These are phyloP conservation scores for Sungouiella blattae DNA, from an alignment of 805 yeast species.

Conservation along the genomic window DNA sequence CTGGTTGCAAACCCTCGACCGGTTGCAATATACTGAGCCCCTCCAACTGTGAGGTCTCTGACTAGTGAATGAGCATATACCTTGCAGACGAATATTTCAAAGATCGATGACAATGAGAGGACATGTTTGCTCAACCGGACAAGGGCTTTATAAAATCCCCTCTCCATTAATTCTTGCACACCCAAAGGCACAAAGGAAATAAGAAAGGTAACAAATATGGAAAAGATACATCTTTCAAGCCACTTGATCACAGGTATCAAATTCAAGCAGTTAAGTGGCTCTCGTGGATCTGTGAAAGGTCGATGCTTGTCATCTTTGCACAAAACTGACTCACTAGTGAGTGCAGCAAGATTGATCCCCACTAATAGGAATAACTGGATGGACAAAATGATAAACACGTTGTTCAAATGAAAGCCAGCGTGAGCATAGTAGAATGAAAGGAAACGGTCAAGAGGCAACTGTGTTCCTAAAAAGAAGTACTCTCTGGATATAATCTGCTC, in stretches of 20 bases:
- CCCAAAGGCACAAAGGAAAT: conserved; percentile 76
- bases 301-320: conserved; percentile 63
- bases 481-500: conserved; percentile 85
- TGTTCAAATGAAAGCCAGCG: conserved; percentile 82
- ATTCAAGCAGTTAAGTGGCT: conserved; percentile 73
- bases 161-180: conserved; percentile 76
- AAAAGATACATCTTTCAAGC: conserved; percentile 76
- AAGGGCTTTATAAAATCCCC: conserved; percentile 74
- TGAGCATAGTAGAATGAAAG: conserved; percentile 83
- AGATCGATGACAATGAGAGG: conserved; percentile 70
- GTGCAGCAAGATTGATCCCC: conserved; percentile 65
- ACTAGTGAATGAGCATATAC: conserved; percentile 68
- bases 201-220: conserved; percentile 79
- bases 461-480: conserved; percentile 77
- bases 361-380: conserved; percentile 70
- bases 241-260: conserved; percentile 72
- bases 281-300: conserved; percentile 63
- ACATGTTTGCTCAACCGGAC: conserved; percentile 69
- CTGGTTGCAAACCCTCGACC: conserved; percentile 86
- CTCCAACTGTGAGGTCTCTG: conserved; percentile 75
- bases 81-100: conserved; percentile 81
- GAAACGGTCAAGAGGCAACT: conserved; percentile 75
- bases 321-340: conserved; percentile 66
- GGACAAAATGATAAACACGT: conserved; percentile 72
- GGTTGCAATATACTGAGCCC: conserved; percentile 82